Base-by-base conservation (phyloP, 2,329 filamentous ascomycete species). In the Nothophaeocryptopus gaeumannii region DNA sequence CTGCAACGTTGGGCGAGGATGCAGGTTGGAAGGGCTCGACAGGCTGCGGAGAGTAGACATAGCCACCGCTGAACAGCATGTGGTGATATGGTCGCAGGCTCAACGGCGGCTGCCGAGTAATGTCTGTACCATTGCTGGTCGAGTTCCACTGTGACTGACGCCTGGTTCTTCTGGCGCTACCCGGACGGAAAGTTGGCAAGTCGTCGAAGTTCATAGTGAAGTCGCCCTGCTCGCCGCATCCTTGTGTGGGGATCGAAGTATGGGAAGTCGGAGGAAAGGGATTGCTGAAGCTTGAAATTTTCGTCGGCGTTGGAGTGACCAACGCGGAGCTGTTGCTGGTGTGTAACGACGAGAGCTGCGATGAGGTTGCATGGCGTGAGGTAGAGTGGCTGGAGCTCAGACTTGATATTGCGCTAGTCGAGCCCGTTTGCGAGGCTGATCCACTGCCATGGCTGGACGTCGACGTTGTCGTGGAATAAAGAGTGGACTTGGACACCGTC, bases 1-100 rank as follows among this genome's bases (percentile, higher is more conserved):
- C 72, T 14, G 73, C 75, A 2, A 78, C 62, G 43, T 74, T 71
- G 2, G 75, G 75, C 12, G 69, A 63, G 10, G 75, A 78, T 1
- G 69, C 61, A 2, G 76, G 70, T 10, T 66, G 59, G 53, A 73
- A 78, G 8, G 74, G 73, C 51, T 73, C 68, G 47, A 64, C 68
- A 35, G 71, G 70, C 34, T 71, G 69, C 3, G 74, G 72, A 30
- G 74, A 70, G 56, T 78, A 77, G 3, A 72, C 70, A 62, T 72
- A 79, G 15, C 76, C 77, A 47, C 74, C 69, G 36, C 74, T 74
- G 63, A 76, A 79, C 60, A 72, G 72, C 40, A 79, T 69, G 58
- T 79, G 75, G 47, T 76, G 71, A 55, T 78, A 78, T 1, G 76
- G 76, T 29, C 55, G 39, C 13, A 55, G 67, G 71, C 41, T 48